These are phyloP conservation scores for Dacryopinax primogenitus DNA, from an alignment of 768 basidiomycete genomes.

Conservation along the genomic window DNA sequence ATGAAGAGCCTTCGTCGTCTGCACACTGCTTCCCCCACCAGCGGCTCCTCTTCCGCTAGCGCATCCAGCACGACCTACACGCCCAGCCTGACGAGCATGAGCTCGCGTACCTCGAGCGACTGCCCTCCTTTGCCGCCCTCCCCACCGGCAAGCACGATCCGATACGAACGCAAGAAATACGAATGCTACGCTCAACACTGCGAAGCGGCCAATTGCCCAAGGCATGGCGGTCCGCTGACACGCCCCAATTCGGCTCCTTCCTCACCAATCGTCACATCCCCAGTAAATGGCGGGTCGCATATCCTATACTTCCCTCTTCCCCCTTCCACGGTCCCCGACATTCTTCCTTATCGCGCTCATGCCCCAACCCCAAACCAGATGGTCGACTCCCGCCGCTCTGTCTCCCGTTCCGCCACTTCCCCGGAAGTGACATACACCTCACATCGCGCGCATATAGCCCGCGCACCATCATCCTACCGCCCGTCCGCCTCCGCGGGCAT, in stretches of 20 bases:
- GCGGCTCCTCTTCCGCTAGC: not conserved
- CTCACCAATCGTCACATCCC: not conserved
- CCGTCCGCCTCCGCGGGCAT: too few species aligned
- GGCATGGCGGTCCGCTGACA: not conserved
- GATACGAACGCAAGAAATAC: not conserved
- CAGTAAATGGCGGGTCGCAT: not conserved
- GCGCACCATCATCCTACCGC: not conserved
- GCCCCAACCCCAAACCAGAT: not conserved
- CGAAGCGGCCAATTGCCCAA: not conserved
- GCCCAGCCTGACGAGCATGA: not conserved
- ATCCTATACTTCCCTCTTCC: not conserved
- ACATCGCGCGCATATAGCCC: not conserved
- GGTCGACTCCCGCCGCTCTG: not conserved
- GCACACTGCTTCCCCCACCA: not conserved
- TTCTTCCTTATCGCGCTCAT: not conserved
- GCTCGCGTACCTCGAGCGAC: not conserved
- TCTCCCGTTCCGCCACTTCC: not conserved
- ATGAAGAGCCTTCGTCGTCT: slow-evolving; percentile 8
- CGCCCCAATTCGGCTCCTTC: not conserved
- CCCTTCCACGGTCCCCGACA: not conserved
- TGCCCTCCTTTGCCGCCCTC: not conserved
- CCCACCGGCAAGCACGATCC: not conserved
- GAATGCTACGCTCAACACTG: not conserved
- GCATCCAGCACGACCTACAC: not conserved
- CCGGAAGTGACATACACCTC: not conserved